Evolutionary conservation across 2,329 filamentous ascomycete genomes (phyloP).

Genomic region (Fusarium poae): DNA sequence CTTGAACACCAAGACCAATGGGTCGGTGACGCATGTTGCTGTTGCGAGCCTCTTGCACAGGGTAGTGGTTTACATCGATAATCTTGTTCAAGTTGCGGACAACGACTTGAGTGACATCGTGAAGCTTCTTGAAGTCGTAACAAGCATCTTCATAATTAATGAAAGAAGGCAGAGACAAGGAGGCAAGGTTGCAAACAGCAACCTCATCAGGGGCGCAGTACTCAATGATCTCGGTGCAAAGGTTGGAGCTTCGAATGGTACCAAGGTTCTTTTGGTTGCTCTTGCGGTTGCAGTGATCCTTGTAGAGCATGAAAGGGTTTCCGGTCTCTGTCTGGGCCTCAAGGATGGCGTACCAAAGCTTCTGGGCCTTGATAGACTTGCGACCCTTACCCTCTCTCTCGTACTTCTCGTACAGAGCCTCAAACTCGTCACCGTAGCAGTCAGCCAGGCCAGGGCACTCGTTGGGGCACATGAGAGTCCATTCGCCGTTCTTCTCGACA

Average conservation of each 20-base stretch:
- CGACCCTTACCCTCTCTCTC: conserved; percentile 89
- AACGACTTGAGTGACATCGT: conserved; percentile 92
- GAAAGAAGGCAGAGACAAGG: conserved; percentile 89
- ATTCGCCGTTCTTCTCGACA: conserved; percentile 94
- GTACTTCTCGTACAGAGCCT: conserved; percentile 93
- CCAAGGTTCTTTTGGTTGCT: conserved; percentile 99
- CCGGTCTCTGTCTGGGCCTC: conserved; percentile 99
- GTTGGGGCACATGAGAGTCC: conserved; percentile 98
- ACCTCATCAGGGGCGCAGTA: conserved; percentile 98
- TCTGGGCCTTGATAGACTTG: conserved; percentile 94
- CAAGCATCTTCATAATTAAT: conserved; percentile 86
- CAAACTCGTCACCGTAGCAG: conserved; percentile 97
- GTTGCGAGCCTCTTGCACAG: conserved; percentile 91
- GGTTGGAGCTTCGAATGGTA: conserved; percentile 97
- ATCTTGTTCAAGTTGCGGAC: conserved; percentile 98
- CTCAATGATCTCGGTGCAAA: conserved; percentile 99
- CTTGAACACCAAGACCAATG: conserved; percentile 96
- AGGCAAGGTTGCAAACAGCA: conserved; percentile 97
- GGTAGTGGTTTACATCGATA: conserved; percentile 98
- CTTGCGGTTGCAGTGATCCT: conserved; percentile 98
- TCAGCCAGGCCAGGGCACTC: conserved; percentile 96
- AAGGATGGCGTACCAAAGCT: conserved; percentile 98
- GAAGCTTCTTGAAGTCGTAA: conserved; percentile 97
- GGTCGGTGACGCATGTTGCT: conserved; percentile 98
- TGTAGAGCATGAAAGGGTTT: conserved; percentile 99